These are phyloP conservation scores for Gynostemma pentaphyllum DNA, from an alignment of 306 rosid species.

Conservation along the genomic window DNA sequence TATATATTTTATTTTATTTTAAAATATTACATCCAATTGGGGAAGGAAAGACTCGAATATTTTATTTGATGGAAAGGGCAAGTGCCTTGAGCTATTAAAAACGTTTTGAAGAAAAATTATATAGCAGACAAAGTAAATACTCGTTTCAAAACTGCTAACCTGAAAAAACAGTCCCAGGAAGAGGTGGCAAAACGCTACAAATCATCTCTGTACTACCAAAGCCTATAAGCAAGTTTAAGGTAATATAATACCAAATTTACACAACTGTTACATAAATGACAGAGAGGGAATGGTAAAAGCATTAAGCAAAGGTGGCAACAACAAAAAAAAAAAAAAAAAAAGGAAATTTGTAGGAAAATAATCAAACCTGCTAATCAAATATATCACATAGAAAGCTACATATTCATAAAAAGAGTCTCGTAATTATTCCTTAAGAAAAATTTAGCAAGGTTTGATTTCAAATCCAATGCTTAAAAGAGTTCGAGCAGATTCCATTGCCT, in stretches of 20 bases:
- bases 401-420: slow-evolving; percentile 5
- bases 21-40: too few species aligned
- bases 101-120: too few species aligned
- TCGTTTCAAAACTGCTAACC: too few species aligned
- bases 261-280: slow-evolving; percentile 37
- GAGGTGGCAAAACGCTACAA: background rate
- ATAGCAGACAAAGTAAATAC: too few species aligned
- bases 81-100: too few species aligned
- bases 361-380: slow-evolving; percentile 34
- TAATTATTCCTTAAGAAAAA: background rate
- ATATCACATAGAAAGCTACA: slow-evolving; percentile 13
- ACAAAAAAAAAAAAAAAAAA: background rate
- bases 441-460: slow-evolving; percentile 95
- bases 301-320: slow-evolving; percentile 9
- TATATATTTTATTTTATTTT: too few species aligned
- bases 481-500: slow-evolving; percentile 95
- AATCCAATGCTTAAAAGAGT: slow-evolving; percentile 96
- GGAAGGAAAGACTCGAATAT: too few species aligned
- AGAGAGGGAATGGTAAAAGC: slow-evolving; percentile 7
- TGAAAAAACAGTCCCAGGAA: background rate
- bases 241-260: slow-evolving; percentile 40
- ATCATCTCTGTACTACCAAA: background rate
- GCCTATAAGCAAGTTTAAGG: slow-evolving; percentile 21
- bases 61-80: too few species aligned
- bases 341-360: slow-evolving; percentile 14